phyloP scores from a whole-genome alignment of 257 asterid species.

The Perilla frutescens region DNA sequence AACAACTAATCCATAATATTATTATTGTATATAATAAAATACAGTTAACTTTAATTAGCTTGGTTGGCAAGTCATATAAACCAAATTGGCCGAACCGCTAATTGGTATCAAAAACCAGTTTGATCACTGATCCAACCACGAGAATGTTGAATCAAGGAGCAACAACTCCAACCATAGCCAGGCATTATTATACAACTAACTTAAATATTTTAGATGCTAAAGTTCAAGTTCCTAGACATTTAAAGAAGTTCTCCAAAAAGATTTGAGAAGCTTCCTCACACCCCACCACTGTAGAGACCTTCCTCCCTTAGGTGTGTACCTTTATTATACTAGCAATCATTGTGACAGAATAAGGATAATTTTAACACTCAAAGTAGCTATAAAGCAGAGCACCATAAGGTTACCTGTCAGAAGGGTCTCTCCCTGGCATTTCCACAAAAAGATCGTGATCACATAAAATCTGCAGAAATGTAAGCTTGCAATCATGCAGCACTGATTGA shows the following conservation, averaged over 20 bases:
- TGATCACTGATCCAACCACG: not conserved
- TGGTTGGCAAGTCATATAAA: not conserved
- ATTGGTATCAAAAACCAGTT: not conserved
- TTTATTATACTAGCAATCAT: conserved; percentile 8
- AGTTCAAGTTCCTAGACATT: conserved; percentile 20
- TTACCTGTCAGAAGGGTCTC: conserved; percentile 99
- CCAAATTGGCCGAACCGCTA: not conserved
- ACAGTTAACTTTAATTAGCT: not conserved
- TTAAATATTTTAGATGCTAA: conserved; percentile 20
- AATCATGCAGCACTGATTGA: conserved; percentile 91
- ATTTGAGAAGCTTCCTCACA: not conserved
- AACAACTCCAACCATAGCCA: conserved; percentile 26
- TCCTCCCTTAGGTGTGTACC: conserved; percentile 8
- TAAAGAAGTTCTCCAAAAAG: conserved; percentile 21
- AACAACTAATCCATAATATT: not conserved
- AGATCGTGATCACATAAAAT: conserved; percentile 98
- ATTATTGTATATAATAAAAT: not conserved
- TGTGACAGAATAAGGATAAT: conserved; percentile 24
- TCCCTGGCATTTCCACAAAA: conserved; percentile 99
- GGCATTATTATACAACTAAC: conserved; percentile 8
- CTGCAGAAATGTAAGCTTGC: conserved; percentile 96
- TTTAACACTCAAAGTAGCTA: conserved; percentile 30
- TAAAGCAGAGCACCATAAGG: conserved; percentile 9
- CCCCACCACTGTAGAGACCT: conserved; percentile 18
- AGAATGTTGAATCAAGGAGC: conserved; percentile 6